Evolutionary conservation across 2,329 filamentous ascomycete species (phyloP).

Genomic region (Fusarium temperatum): DNA sequence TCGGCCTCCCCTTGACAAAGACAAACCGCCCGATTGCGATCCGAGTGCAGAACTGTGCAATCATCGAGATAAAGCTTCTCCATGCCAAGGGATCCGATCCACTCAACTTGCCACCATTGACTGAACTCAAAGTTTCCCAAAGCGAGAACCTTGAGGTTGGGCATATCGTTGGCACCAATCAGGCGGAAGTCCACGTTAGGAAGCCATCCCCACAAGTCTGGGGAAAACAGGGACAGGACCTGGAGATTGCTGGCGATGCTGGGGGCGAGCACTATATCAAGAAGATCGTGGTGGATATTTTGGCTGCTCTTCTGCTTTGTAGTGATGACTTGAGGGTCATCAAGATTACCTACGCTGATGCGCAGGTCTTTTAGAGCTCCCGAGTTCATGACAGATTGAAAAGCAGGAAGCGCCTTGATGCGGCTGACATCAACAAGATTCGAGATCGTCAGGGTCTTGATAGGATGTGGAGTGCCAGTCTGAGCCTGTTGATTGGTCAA

Average conservation of each 20-base stretch:
- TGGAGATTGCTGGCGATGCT: conserved; percentile 35
- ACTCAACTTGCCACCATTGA: conserved; percentile 55
- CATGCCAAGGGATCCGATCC: conserved; percentile 51
- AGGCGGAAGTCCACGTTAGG: conserved; percentile 49
- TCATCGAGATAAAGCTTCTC: conserved; percentile 53
- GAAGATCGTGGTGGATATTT: neutral
- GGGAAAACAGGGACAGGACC: conserved; percentile 50
- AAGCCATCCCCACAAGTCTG: conserved; percentile 50
- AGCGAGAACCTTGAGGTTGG: conserved; percentile 48
- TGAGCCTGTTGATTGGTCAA: neutral
- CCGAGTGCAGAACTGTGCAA: conserved; percentile 47
- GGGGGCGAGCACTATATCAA: conserved; percentile 29
- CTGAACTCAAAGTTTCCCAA: conserved; percentile 53
- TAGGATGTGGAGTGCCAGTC: neutral
- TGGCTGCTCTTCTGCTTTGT: too few relatives aligned
- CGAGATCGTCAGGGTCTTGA: conserved; percentile 2
- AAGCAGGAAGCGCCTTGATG: neutral
- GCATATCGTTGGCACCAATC: conserved; percentile 39
- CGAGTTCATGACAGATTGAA: neutral
- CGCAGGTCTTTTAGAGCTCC: neutral
- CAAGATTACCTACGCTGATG: neutral
- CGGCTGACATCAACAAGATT: neutral
- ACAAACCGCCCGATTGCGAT: neutral
- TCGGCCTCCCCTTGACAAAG: neutral
- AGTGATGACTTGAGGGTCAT: neutral